Evolutionary conservation across 2,329 filamentous ascomycete genomes (phyloP), one percentile per base, ranked within the genome.

Genomic region (Dothidotthia symphoricarpi): DNA sequence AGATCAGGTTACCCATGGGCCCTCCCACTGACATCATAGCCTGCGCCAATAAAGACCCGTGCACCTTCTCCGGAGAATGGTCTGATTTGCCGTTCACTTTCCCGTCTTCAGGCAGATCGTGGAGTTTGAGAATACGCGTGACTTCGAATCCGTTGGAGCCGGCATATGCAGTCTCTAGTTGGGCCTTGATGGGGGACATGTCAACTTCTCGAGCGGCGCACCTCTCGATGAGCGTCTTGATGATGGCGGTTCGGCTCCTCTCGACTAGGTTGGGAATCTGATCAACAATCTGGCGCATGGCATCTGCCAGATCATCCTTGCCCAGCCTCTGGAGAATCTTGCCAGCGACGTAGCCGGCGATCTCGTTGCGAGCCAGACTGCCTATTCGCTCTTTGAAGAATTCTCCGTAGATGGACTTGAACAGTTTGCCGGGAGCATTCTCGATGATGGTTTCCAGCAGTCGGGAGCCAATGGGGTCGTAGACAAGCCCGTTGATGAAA

Each of bases 381-480:
- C 83, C 82, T 55, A 97, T 85, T 16, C 88, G 81, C 11, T 85
- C 82, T 45, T 83, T 85, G 66, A 97, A 86, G 49, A 89, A 80
- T 50, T 84, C 82, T 41, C 78, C 81, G 69, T 94, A 91, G 5
- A 98, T 75, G 11, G 81, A 79, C 67, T 95, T 96, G 78, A 97
- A 98, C 24, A 89, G 70, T 68, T 93, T 95, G 28, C 87, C 89
- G 0, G 93, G 89, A 12, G 84, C 81, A 59, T 85, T 78, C 16
- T 82, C 78, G 47, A 96, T 80, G 47, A 98, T 83, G 0, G 84
- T 88, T 69, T 98, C 93, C 15, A 97, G 75, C 2, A 98, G 75
- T 29, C 91, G 84, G 3, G 91, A 96, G 12, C 93, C 93, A 34
- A 97, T 83, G 2, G 85, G 77, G 59, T 97, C 89, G 66, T 96